Conservation (phyloP, 2,329 filamentous ascomycete species). For the Xylariales sp. region DNA sequence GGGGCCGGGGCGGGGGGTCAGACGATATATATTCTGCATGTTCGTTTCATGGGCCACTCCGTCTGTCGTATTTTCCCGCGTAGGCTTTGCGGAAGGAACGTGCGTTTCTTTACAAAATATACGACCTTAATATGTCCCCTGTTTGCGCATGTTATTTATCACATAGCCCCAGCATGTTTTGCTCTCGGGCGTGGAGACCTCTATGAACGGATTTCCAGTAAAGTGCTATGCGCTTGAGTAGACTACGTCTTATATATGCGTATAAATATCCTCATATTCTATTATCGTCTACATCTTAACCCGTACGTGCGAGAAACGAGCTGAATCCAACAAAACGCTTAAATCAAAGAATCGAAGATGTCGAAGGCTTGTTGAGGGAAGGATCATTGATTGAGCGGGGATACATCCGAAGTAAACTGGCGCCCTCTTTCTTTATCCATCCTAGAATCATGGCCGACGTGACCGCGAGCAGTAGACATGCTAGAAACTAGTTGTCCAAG, state of each 20-base stretch:
- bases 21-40: too few relatives aligned
- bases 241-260: conserved; percentile 14
- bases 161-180: too few relatives aligned
- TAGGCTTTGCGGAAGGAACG: too few relatives aligned
- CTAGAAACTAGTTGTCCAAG: background rate
- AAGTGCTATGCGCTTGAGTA: background rate
- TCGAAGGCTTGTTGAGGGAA: conserved; percentile 6
- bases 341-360: conserved; percentile 23
- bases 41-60: too few relatives aligned
- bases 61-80: too few relatives aligned
- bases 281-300: conserved; percentile 30
- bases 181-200: too few relatives aligned
- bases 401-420: background rate
- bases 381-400: background rate
- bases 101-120: too few relatives aligned
- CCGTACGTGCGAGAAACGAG: conserved; percentile 16
- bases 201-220: too few relatives aligned
- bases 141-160: too few relatives aligned
- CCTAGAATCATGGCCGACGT: background rate
- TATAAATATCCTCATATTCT: conserved; percentile 20
- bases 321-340: conserved; percentile 23
- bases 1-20: too few relatives aligned
- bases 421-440: background rate
- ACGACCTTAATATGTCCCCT: too few relatives aligned
- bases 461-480: background rate